phyloP scores from a whole-genome alignment of 176 grass and related monocot genomes.

The Hyparrhenia diplandra region DNA sequence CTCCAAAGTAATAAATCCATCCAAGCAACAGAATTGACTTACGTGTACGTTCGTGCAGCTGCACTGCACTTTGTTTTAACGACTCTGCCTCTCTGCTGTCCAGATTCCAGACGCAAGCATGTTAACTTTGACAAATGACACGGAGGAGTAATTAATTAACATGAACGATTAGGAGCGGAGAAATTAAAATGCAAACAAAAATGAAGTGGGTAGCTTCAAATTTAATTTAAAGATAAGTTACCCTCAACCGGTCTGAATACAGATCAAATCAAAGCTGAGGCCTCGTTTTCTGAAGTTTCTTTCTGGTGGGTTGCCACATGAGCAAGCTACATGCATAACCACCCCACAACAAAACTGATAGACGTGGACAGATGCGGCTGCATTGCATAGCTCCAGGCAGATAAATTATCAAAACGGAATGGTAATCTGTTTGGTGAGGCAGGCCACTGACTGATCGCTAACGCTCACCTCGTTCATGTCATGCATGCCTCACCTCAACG shows the following conservation, averaged over 20 bases:
- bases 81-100: not conserved
- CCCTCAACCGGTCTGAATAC: not conserved
- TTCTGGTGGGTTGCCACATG: not conserved
- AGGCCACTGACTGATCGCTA: not conserved
- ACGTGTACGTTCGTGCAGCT: not conserved
- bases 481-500: not conserved
- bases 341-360: conserved; percentile 24
- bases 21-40: not conserved
- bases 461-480: not conserved
- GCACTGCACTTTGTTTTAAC: not conserved
- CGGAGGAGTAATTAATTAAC: too few species aligned
- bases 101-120: not conserved
- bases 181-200: not conserved
- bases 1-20: not conserved
- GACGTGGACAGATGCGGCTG: not conserved
- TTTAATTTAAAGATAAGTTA: not conserved
- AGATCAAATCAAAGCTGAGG: not conserved
- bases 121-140: too few species aligned
- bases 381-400: not conserved
- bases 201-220: not conserved
- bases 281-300: not conserved
- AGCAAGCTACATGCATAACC: conserved; percentile 40
- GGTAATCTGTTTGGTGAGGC: not conserved
- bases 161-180: not conserved
- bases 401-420: not conserved